Evolutionary conservation across 2,329 filamentous ascomycete genomes (phyloP), one percentile per base, ranked within the genome.

Genomic region (Botryotinia calthae): DNA sequence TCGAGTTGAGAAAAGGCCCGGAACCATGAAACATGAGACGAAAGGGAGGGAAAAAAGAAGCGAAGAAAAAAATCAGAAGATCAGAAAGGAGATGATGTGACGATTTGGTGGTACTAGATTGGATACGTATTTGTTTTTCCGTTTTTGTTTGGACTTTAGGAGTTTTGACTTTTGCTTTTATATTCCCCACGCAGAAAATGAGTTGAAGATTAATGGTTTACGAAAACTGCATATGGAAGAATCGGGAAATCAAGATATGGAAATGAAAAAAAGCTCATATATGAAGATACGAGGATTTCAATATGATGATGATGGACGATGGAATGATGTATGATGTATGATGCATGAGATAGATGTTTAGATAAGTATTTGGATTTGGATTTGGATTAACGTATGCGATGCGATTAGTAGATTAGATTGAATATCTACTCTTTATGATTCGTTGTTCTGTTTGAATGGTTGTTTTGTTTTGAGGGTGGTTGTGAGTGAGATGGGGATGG

Each of bases 101-200:
- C 5, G 12, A n/a, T 40, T n/a, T 22, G 34, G 22, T 40, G 58
- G 34, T 25, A 62, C 59, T 62, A 62, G 25, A 62, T 42, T 62
- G 59, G 37, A 62, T 42, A 62, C 37, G n/a, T 25, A 62, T 62
- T 42, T 62, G 25, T 28, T 62, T 42, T 58, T 16, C 28, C 16
- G 25, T 25, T 16, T 62, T 28, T 20, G 14, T 37, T 37, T 28
- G 37, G 16, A 28, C 4, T 28, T 42, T 42, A 1, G 34, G 12
- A 37, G 59, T 42, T 42, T 42, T 42, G 6, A n/a, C n/a, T 42
- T 42, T 18, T 31, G n/a, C 8, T 44, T 46, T 25, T 46, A 31
- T 64, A 64, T 64, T 46, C 62, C 62, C 62, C 62, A 44, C 18
- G 62, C 18, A 46, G 62, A 64, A 63, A 64, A 64, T 46, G 40